phyloP scores from a whole-genome alignment of 176 grass and related monocot genomes.

The Echinochloa phyllopogon region DNA sequence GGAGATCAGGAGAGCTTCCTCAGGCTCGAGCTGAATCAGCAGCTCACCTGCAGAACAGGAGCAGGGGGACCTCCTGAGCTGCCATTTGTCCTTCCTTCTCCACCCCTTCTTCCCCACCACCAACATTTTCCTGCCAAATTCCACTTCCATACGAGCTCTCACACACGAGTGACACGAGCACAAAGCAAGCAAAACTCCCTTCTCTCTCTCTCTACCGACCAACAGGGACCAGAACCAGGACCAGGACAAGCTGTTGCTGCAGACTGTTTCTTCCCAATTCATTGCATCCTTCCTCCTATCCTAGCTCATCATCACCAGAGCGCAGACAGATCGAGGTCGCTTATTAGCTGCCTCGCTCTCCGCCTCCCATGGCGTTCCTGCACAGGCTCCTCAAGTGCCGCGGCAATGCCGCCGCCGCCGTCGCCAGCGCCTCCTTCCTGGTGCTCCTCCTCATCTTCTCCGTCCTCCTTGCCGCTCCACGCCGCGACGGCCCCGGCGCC shows the following conservation, averaged over 20 bases:
- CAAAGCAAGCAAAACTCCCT: constrained; percentile 15
- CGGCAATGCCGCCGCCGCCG: constrained; percentile 51
- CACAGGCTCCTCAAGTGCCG: neutral
- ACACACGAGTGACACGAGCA: neutral
- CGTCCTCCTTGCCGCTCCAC: neutral
- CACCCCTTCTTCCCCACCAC: neutral
- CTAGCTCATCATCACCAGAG: neutral
- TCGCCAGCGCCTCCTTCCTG: constrained; percentile 40
- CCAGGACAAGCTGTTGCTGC: neutral
- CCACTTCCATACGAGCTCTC: constrained; percentile 1
- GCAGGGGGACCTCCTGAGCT: constrained; percentile 17
- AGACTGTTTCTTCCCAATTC: neutral
- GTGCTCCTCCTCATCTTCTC: constrained; percentile 33
- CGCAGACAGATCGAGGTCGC: no score
- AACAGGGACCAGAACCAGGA: neutral
- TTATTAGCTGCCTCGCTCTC: neutral
- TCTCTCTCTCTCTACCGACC: neutral
- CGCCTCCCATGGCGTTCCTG: constrained; percentile 48
- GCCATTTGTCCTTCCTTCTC: constrained; percentile 4
- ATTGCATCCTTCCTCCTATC: neutral
- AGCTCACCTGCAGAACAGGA: neutral
- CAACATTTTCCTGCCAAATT: constrained; percentile 34
- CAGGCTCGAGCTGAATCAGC: constrained; percentile 13
- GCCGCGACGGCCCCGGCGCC: neutral
- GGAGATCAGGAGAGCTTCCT: neutral